Percentiles rank a stretch among this genome's conserved stretches.
Conservation (phyloP, 805 yeast species). For the Pichia phayaonensis region DNA sequence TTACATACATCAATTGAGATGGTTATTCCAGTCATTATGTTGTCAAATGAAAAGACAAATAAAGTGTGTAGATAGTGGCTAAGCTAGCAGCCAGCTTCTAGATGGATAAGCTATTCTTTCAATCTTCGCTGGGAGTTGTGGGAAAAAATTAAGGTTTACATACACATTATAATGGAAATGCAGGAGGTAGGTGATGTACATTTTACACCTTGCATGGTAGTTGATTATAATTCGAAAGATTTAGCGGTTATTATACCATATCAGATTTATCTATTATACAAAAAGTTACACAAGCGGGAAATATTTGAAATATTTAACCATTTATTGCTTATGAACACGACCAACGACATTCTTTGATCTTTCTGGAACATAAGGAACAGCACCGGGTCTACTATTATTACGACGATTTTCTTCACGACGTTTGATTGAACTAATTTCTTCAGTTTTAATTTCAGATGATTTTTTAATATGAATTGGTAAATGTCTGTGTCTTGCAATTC, state of each 20-base stretch:
- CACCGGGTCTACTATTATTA: slow-evolving; percentile 61
- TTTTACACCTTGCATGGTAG: too few species aligned
- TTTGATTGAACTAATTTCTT: slow-evolving; percentile 66
- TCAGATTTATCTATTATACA: neutral
- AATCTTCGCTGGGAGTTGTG: too few species aligned
- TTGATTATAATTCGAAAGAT: too few species aligned
- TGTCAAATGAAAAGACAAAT: neutral
- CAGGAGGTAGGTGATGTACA: too few species aligned
- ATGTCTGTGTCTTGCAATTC: slow-evolving; percentile 89
- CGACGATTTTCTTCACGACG: slow-evolving; percentile 79
- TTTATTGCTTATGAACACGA: slow-evolving; percentile 49
- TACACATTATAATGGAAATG: too few species aligned
- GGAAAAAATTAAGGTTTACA: too few species aligned
- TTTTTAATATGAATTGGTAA: slow-evolving; percentile 81
- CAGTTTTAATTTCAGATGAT: slow-evolving; percentile 77
- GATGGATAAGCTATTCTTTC: too few species aligned
- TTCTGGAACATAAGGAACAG: slow-evolving; percentile 56
- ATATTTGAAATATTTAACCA: too few species aligned
- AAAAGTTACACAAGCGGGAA: neutral
- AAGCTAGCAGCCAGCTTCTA: too few species aligned
- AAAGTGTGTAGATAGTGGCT: too few species aligned
- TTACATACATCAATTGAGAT: slow-evolving; percentile 16
- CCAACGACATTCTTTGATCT: slow-evolving; percentile 84
- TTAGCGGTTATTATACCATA: too few species aligned
- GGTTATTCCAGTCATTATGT: slow-evolving; percentile 6